Evolutionary conservation across 371 early-diverging fungal species (phyloP).

Genomic region (Mortierella sp.): DNA sequence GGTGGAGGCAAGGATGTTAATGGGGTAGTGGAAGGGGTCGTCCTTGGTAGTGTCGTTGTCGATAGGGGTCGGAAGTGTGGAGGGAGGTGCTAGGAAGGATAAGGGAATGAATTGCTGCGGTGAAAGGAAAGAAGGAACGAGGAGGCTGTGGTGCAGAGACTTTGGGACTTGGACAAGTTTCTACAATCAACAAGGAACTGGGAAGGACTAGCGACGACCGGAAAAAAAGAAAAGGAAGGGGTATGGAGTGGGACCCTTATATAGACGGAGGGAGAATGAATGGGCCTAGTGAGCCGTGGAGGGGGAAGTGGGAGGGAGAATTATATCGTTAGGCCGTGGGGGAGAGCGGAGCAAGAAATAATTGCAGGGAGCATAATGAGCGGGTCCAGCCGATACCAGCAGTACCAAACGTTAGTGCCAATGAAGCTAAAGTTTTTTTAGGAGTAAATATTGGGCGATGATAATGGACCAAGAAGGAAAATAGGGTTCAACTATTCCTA

Average conservation of each 20-base stretch:
- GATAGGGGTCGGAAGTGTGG: slow-evolving; percentile 1
- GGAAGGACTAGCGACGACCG: slow-evolving; percentile 31
- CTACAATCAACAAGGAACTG: slow-evolving; percentile 14
- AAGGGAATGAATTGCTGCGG: background rate
- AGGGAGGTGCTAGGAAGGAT: background rate
- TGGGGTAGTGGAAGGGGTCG: slow-evolving; percentile 9
- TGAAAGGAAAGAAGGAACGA: background rate
- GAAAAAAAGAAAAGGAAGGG: slow-evolving; percentile 17
- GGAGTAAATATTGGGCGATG: background rate
- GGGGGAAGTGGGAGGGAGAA: slow-evolving; percentile 4
- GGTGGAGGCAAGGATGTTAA: background rate
- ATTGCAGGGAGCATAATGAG: background rate
- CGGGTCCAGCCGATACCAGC: background rate
- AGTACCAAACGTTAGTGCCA: background rate
- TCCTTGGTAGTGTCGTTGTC: background rate
- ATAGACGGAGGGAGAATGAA: slow-evolving; percentile 19
- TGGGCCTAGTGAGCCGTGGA: slow-evolving; percentile 29
- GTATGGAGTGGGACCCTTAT: slow-evolving; percentile 1
- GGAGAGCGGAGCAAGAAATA: background rate
- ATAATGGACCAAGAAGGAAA: background rate
- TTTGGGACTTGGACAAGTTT: background rate
- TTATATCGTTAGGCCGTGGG: background rate
- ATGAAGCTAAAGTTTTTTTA: background rate
- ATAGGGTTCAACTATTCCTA: slow-evolving; percentile 6
- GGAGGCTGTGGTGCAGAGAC: slow-evolving; percentile 10